Percentiles rank a stretch among this genome's conserved stretches.
Conservation (phyloP, 2,329 filamentous ascomycete genomes). For the Thelonectria rubi region DNA sequence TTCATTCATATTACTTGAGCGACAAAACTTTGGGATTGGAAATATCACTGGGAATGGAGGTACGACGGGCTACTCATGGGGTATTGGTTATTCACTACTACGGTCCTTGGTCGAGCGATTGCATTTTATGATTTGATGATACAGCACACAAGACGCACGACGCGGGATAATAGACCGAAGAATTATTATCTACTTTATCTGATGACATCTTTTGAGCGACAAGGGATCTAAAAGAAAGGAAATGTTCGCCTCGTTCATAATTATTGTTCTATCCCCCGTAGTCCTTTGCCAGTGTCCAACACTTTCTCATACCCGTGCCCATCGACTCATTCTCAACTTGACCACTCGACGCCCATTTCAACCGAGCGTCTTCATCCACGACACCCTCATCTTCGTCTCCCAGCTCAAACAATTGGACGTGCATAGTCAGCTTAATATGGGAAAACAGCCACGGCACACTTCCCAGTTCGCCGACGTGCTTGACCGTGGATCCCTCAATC, state of each 20-base stretch:
- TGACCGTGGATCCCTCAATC: slow-evolving; percentile 35
- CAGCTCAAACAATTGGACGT: slow-evolving; percentile 61
- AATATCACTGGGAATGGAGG: background rate
- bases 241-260: too few relatives aligned
- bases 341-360: slow-evolving; percentile 50
- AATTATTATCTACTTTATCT: slow-evolving; percentile 3
- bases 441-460: slow-evolving; percentile 67
- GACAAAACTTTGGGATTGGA: background rate
- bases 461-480: slow-evolving; percentile 55
- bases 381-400: slow-evolving; percentile 27
- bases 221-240: too few relatives aligned
- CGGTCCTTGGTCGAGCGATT: background rate
- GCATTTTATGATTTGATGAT: background rate
- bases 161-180: background rate
- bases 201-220: too few relatives aligned
- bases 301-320: slow-evolving; percentile 68
- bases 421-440: slow-evolving; percentile 65
- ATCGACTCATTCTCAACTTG: slow-evolving; percentile 61
- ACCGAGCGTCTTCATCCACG: slow-evolving; percentile 30
- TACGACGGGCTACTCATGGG: background rate
- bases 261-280: background rate
- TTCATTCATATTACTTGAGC: background rate
- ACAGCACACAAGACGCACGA: background rate
- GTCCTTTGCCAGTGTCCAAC: slow-evolving; percentile 57
- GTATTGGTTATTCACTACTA: background rate